Percentiles rank a stretch among this genome's conserved stretches.
Conservation (phyloP, 192 early-diverging fungal species). For the Phlyctochytrium planicorne region DNA sequence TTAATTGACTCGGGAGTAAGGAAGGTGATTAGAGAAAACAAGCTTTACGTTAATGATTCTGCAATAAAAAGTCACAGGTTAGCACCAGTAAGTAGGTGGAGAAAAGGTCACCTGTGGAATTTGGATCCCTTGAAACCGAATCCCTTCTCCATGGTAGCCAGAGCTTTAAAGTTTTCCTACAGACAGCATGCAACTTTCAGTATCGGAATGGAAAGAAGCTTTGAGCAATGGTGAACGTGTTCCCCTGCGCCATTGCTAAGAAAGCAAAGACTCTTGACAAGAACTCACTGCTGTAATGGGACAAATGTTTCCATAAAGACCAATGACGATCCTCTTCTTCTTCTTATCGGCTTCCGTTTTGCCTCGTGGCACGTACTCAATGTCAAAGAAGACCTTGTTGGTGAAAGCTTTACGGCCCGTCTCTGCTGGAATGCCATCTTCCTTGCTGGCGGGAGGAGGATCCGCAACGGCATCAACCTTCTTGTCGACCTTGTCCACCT, state of each 20-base stretch:
- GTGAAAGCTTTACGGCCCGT: conserved; percentile 31
- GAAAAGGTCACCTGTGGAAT: too few species aligned
- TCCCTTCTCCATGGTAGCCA: conserved; percentile 53
- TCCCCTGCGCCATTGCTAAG: too few species aligned
- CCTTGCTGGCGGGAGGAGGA: background rate
- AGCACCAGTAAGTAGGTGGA: too few species aligned
- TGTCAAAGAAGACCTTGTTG: conserved; percentile 80
- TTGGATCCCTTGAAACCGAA: conserved; percentile 73
- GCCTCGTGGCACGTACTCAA: conserved; percentile 67
- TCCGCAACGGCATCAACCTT: too few species aligned
- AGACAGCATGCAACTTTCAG: background rate
- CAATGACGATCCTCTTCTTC: conserved; percentile 68
- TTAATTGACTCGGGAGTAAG: too few species aligned
- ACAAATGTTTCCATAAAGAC: conserved; percentile 66
- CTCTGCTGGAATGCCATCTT: background rate
- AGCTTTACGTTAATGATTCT: too few species aligned
- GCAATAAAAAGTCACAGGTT: too few species aligned
- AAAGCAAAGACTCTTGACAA: too few species aligned
- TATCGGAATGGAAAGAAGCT: background rate
- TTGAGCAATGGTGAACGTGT: too few species aligned
- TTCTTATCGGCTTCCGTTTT: background rate
- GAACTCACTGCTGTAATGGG: conserved; percentile 35
- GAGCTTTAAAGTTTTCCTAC: conserved; percentile 48
- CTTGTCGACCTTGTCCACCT: too few species aligned
- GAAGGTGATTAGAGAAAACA: too few species aligned